Conservation (phyloP, 2,329 filamentous ascomycete species). For the Fonsecaea monophora region DNA sequence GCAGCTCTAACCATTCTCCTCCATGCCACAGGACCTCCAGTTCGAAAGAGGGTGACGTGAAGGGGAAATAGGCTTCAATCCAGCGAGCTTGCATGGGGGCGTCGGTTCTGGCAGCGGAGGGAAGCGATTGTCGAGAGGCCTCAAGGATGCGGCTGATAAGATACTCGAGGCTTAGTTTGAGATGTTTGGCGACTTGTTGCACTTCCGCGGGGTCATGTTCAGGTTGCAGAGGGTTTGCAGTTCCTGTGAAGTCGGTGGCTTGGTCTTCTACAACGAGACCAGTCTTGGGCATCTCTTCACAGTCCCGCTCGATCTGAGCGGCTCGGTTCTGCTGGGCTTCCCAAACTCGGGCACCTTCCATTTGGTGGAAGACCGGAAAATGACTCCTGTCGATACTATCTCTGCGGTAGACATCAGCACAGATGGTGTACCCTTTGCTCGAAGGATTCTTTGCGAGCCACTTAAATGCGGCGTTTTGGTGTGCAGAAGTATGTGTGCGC, state of each 20-base stretch:
- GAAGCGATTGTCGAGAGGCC: slow-evolving; percentile 67
- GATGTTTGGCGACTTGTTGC: slow-evolving; percentile 79
- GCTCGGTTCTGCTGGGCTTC: slow-evolving; percentile 28
- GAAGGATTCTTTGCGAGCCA: slow-evolving; percentile 38
- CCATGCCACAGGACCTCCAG: slow-evolving; percentile 93
- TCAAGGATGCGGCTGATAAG: slow-evolving; percentile 91
- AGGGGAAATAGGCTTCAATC: slow-evolving; percentile 97
- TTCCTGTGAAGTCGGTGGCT: slow-evolving; percentile 65
- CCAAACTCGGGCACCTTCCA: slow-evolving; percentile 95
- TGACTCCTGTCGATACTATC: slow-evolving; percentile 95
- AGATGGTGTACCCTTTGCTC: slow-evolving; percentile 83
- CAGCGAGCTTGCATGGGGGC: slow-evolving; percentile 87
- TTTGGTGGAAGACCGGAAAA: slow-evolving; percentile 97
- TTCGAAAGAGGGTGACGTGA: slow-evolving; percentile 95
- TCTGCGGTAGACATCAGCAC: slow-evolving; percentile 91
- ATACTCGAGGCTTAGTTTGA: slow-evolving; percentile 87
- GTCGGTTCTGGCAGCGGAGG: slow-evolving; percentile 45
- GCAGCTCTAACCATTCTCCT: slow-evolving; percentile 92
- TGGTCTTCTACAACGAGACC: slow-evolving; percentile 31
- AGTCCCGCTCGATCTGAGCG: slow-evolving; percentile 60
- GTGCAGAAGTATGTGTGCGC: slow-evolving; percentile 91
- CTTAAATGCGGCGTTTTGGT: slow-evolving; percentile 84
- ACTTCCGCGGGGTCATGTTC: slow-evolving; percentile 77
- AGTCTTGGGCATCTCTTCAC: slow-evolving; percentile 69
- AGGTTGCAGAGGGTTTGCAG: slow-evolving; percentile 82